Evolutionary conservation across 2,329 filamentous ascomycete genomes (phyloP), one percentile per base, ranked within the genome.

Genomic region (Phaeomoniella chlamydospora): DNA sequence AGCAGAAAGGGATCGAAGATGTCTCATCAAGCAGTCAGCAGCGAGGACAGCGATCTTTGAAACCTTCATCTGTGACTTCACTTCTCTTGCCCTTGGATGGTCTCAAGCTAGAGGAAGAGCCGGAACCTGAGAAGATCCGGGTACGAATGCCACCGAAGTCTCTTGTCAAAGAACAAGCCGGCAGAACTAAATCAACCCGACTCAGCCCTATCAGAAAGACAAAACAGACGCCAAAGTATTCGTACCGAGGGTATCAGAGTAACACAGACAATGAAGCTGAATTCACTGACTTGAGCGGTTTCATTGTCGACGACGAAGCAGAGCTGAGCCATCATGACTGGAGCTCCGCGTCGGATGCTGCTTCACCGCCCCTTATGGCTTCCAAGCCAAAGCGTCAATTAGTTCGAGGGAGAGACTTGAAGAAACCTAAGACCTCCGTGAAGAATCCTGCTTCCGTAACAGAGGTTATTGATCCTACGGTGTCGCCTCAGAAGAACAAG

Each of bases 241-340:
- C 22, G 22, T 26, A 26, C 22, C 6, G n/a, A n/a, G 6, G 22
- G 22, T 26, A 26, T 26, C 9, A 26, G 22, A 26, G 22, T 13
- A 42, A 44, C 18, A 35, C 37, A 15, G 42, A 37, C 9, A 43
- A 46, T 10, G 39, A 39, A 22, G 47, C 50, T 14, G 42, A 44
- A 34, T 46, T 46, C 29, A 50, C 45, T 5, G 48, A 49, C 35
- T 33, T 49, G 19, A 48, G 44, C 37, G 46, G 46, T 5, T 49
- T 49, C 31, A 47, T 49, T 36, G 46, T 49, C 3, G 49, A 45
- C 22, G 48, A 50, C 32, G 41, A 51, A 30, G 46, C 41, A 3
- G 43, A 45, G 15, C 36, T 47, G 33, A 50, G 43, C 34, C 43
- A 41, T 36, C 37, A 46, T 35, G 42, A 41, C 9, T 42, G 37